Conservation (phyloP, 2,329 filamentous ascomycete species). For the Aspergillus unguis region DNA sequence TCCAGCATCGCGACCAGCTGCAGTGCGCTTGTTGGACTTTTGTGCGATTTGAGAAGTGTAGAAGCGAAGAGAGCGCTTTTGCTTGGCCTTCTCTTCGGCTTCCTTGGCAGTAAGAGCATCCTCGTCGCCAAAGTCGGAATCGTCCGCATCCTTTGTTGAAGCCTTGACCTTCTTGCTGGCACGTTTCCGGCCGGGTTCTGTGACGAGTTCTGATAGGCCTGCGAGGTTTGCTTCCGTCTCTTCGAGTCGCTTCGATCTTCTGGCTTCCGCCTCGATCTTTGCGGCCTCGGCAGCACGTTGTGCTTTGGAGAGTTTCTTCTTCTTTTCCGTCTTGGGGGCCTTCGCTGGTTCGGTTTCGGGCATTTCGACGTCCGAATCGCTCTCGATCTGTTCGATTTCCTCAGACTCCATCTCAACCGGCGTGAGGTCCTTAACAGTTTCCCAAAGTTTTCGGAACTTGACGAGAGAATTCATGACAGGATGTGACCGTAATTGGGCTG, state of each 20-base stretch:
- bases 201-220: slow-evolving; percentile 62
- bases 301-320: slow-evolving; percentile 45
- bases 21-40: slow-evolving; percentile 76
- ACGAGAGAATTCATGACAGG: slow-evolving; percentile 84
- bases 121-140: slow-evolving; percentile 94
- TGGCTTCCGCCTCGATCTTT: slow-evolving; percentile 53
- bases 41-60: slow-evolving; percentile 98
- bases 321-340: slow-evolving; percentile 40
- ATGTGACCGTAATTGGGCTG: slow-evolving; percentile 80
- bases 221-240: slow-evolving; percentile 68
- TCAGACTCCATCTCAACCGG: slow-evolving; percentile 37
- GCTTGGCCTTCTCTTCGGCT: slow-evolving; percentile 79
- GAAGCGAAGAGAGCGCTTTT: slow-evolving; percentile 91
- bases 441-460: slow-evolving; percentile 77
- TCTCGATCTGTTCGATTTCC: slow-evolving; percentile 18
- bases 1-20: slow-evolving; percentile 62
- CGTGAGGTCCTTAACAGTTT: slow-evolving; percentile 65
- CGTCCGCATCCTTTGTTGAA: slow-evolving; percentile 48
- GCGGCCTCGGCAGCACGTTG: slow-evolving; percentile 52
- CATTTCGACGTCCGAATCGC: slow-evolving; percentile 23
- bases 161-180: slow-evolving; percentile 35
- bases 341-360: slow-evolving; percentile 29
- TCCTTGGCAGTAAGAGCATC: slow-evolving; percentile 71
- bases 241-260: slow-evolving; percentile 52
- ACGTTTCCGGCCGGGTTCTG: slow-evolving; percentile 48